phyloP scores from a whole-genome alignment of 371 early-diverging fungal genomes.

The Polyrhizophydium stewartii region DNA sequence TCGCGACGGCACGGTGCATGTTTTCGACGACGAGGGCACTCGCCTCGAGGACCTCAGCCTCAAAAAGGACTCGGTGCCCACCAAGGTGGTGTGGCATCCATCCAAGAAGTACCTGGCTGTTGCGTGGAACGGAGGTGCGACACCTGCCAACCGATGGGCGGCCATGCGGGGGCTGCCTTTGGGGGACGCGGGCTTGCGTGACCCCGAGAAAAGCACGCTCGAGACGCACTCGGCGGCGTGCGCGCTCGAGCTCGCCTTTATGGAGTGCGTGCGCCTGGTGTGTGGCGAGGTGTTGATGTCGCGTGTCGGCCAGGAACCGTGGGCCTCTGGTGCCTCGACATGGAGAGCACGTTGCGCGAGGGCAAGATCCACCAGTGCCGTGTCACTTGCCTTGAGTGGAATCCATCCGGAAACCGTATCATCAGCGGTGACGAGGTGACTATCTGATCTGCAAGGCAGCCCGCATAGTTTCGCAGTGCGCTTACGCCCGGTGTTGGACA shows the following conservation, averaged over 20 bases:
- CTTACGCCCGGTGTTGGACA: too few relatives aligned
- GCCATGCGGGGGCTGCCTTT: too few relatives aligned
- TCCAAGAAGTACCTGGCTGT: constrained; percentile 17
- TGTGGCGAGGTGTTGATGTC: not conserved
- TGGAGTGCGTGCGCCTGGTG: not conserved
- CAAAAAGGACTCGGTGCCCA: not conserved
- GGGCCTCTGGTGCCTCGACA: constrained; percentile 36
- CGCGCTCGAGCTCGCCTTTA: too few relatives aligned
- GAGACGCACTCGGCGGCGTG: too few relatives aligned
- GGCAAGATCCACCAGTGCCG: constrained; percentile 29
- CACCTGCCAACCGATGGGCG: not conserved
- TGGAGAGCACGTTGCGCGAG: constrained; percentile 37
- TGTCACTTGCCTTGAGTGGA: constrained; percentile 39
- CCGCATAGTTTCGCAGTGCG: too few relatives aligned
- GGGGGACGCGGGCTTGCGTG: too few relatives aligned
- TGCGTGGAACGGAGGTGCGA: constrained; percentile 19
- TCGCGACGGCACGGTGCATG: constrained; percentile 13
- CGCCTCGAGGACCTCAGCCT: constrained; percentile 5
- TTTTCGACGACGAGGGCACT: constrained; percentile 13
- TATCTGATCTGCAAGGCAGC: not conserved
- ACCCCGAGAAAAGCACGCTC: too few relatives aligned
- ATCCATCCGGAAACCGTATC: constrained; percentile 30
- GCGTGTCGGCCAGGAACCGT: constrained; percentile 37
- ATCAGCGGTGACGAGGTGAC: constrained; percentile 38
- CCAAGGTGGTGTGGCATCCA: constrained; percentile 19